phyloP scores from a whole-genome alignment of 2,329 filamentous ascomycete species.

The Dothideomycetidae sp. region DNA sequence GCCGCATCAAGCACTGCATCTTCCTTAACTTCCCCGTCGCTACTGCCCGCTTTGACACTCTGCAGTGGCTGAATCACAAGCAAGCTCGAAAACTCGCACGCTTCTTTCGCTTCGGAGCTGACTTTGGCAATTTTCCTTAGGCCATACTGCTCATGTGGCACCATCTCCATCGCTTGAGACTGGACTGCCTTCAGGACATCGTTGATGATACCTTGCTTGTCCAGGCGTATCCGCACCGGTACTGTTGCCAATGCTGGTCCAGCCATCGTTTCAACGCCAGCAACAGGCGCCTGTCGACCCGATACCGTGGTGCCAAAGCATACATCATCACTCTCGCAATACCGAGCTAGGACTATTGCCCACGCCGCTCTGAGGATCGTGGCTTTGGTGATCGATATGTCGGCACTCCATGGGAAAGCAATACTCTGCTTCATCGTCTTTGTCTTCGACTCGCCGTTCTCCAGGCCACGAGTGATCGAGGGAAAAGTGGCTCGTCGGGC shows the following conservation, averaged over 20 bases:
- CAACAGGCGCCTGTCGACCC: constrained; percentile 59
- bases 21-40: neutral
- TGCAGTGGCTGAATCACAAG: constrained; percentile 1
- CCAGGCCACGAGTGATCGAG: neutral
- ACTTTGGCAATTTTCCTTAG: neutral
- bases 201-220: neutral
- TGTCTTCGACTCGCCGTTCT: neutral
- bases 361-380: constrained; percentile 2
- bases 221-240: neutral
- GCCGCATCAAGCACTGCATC: neutral
- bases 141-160: neutral
- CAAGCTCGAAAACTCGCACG: constrained; percentile 2
- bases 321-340: constrained; percentile 23
- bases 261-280: constrained; percentile 55
- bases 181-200: neutral
- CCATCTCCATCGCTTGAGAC: neutral
- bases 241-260: constrained; percentile 63
- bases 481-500: neutral
- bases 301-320: constrained; percentile 69
- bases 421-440: neutral
- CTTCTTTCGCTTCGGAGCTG: neutral
- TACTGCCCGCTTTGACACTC: neutral
- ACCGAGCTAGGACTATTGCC: constrained; percentile 1
- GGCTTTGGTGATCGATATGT: neutral
- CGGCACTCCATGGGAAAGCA: neutral